phyloP scores from a whole-genome alignment of 2,329 filamentous ascomycete genomes.

The Fusarium domesticum region DNA sequence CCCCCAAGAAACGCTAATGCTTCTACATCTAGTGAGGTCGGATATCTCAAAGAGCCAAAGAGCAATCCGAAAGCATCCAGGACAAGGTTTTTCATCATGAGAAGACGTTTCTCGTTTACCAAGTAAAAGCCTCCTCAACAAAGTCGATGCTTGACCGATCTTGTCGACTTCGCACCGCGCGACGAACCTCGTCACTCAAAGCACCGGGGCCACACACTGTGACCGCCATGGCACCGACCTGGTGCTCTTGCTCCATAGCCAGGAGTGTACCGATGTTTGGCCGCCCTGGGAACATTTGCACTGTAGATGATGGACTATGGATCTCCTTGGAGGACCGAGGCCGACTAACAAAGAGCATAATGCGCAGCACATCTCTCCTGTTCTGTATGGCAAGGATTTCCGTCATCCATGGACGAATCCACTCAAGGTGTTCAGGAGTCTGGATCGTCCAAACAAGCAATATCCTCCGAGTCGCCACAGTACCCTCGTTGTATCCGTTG shows the following conservation, averaged over 20 bases:
- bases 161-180: slow-evolving; percentile 63
- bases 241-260: slow-evolving; percentile 69
- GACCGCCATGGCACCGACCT: slow-evolving; percentile 71
- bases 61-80: not conserved
- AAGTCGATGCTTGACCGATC: slow-evolving; percentile 69
- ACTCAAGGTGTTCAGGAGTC: slow-evolving; percentile 75
- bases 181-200: slow-evolving; percentile 71
- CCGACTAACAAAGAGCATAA: slow-evolving; percentile 75
- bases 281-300: slow-evolving; percentile 81
- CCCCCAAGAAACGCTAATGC: not conserved
- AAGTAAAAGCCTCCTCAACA: slow-evolving; percentile 72
- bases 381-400: slow-evolving; percentile 72
- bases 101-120: slow-evolving; percentile 37
- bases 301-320: slow-evolving; percentile 70
- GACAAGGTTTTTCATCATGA: slow-evolving; percentile 5
- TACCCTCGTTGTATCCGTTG: slow-evolving; percentile 63
- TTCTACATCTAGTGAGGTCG: not conserved
- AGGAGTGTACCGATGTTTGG: slow-evolving; percentile 72
- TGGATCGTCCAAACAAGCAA: slow-evolving; percentile 78
- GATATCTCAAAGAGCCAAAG: not conserved
- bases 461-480: slow-evolving; percentile 67
- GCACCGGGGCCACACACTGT: slow-evolving; percentile 72
- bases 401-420: slow-evolving; percentile 83
- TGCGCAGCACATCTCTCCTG: slow-evolving; percentile 69
- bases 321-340: slow-evolving; percentile 77